These are phyloP conservation scores for Pyrus communis DNA, from an alignment of 306 rosid genomes.

Conservation along the genomic window DNA sequence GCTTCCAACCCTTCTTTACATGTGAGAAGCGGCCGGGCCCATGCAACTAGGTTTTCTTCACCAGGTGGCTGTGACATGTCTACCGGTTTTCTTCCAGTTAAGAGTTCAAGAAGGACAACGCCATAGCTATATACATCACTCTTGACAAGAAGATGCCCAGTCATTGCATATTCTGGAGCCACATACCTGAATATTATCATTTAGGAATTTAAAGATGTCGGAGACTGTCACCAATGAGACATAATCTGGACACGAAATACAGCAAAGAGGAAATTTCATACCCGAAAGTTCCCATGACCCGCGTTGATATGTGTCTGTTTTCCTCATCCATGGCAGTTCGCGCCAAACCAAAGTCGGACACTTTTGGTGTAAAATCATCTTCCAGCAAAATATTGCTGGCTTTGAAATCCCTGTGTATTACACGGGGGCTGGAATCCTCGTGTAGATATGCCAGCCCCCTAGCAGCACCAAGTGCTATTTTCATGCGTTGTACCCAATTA, in stretches of 20 bases:
- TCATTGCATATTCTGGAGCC: slow-evolving; percentile 94
- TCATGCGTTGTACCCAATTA: slow-evolving; percentile 72
- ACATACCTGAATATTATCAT: slow-evolving; percentile 50
- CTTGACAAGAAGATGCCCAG: slow-evolving; percentile 88
- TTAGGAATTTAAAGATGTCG: slow-evolving; percentile 11
- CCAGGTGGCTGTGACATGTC: slow-evolving; percentile 92
- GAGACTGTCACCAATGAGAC: not conserved
- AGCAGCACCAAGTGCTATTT: slow-evolving; percentile 96
- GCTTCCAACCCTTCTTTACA: slow-evolving; percentile 53
- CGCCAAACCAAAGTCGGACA: slow-evolving; percentile 96
- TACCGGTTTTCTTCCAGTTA: slow-evolving; percentile 75
- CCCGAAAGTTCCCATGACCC: slow-evolving; percentile 99
- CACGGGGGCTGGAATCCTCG: slow-evolving; percentile 95
- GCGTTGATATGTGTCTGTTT: slow-evolving; percentile 79
- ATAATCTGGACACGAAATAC: not conserved
- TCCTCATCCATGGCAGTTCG: slow-evolving; percentile 81
- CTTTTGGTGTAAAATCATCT: slow-evolving; percentile 90
- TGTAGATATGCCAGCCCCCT: slow-evolving; percentile 93
- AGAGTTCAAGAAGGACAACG: slow-evolving; percentile 85
- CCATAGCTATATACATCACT: slow-evolving; percentile 95
- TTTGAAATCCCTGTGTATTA: slow-evolving; percentile 94
- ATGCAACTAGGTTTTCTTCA: slow-evolving; percentile 75
- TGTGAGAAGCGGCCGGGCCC: slow-evolving; percentile 78
- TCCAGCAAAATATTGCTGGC: slow-evolving; percentile 90
- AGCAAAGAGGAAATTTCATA: slow-evolving; percentile 16